Conservation (phyloP, 352 stramenopile species). For the Blastocystis sp. region DNA sequence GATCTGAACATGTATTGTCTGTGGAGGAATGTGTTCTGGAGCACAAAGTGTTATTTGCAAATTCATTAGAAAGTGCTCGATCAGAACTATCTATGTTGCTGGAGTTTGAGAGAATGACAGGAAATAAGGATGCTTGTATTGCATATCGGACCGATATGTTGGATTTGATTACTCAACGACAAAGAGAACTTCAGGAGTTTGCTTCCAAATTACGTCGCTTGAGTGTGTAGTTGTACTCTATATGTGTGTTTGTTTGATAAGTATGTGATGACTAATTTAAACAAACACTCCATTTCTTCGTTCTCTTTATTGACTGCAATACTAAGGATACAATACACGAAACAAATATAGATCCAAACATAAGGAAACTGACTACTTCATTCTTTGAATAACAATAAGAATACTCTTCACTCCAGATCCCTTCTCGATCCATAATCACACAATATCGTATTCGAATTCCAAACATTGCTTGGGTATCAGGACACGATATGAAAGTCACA, state of each 20-base stretch:
- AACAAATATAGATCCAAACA: too few species aligned
- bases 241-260: background rate
- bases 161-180: background rate
- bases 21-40: constrained; percentile 14
- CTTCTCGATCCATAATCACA: background rate
- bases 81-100: background rate
- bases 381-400: background rate
- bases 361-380: background rate
- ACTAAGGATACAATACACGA: too few species aligned
- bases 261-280: too few species aligned
- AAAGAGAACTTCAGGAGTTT: background rate
- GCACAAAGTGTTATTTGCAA: constrained; percentile 15
- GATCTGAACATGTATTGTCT: background rate
- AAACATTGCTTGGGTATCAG: background rate
- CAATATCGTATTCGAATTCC: background rate
- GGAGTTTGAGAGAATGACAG: constrained; percentile 6
- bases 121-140: background rate
- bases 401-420: background rate
- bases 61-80: background rate
- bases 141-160: background rate
- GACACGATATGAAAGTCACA: background rate
- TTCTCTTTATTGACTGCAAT: too few species aligned
- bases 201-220: constrained; percentile 1
- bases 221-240: background rate
- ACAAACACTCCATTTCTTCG: background rate